phyloP scores from a whole-genome alignment of 2,329 filamentous ascomycete species.

The Cercospora sojina region DNA sequence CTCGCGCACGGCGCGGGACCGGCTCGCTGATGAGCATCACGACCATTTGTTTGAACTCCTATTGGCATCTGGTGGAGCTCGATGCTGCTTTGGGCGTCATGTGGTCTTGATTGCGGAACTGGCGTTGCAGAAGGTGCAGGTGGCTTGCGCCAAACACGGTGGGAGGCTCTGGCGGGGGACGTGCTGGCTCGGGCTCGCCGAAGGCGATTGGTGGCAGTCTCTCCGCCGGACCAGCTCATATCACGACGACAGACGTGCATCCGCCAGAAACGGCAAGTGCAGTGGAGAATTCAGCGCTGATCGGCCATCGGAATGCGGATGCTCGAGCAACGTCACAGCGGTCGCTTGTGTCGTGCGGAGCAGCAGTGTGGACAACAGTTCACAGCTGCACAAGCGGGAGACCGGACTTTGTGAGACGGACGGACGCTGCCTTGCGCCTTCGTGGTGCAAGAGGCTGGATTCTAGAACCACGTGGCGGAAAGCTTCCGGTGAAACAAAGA shows the following conservation, averaged over 20 bases:
- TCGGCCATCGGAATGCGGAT: not conserved
- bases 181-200: not conserved
- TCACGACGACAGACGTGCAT: not conserved
- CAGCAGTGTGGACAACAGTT: not conserved
- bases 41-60: not conserved
- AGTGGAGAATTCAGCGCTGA: not conserved
- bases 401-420: not conserved
- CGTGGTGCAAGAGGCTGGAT: not conserved
- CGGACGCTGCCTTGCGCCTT: not conserved
- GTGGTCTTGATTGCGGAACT: not conserved
- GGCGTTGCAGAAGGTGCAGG: not conserved
- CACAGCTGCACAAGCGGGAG: not conserved
- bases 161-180: not conserved
- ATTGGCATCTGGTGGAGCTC: not conserved
- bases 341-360: not conserved
- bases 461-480: not conserved
- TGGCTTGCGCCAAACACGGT: constrained; percentile 8
- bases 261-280: not conserved
- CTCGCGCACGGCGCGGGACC: not conserved
- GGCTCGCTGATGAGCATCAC: not conserved
- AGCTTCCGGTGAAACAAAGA: not conserved
- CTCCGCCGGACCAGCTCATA: not conserved
- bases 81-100: not conserved
- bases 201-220: not conserved
- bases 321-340: not conserved